These are phyloP conservation scores for Pythium guiyangense DNA, from an alignment of 352 stramenopile genomes.

Conservation along the genomic window DNA sequence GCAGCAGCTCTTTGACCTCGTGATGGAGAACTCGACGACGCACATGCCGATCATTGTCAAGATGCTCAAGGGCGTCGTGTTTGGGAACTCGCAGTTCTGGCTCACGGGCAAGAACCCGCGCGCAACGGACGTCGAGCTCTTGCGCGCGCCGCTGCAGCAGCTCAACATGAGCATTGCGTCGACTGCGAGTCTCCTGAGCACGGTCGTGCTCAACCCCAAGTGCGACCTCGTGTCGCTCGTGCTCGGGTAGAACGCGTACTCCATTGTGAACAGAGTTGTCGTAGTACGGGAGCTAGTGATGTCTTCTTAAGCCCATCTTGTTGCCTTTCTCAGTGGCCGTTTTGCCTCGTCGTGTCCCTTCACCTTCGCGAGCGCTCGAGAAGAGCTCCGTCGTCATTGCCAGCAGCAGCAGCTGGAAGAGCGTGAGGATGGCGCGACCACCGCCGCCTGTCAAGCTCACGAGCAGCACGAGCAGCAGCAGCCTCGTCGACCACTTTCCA, in stretches of 20 bases:
- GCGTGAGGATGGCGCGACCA: neutral
- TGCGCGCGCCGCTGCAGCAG: slow-evolving; percentile 16
- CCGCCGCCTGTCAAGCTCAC: slow-evolving; percentile 9
- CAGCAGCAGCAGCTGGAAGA: neutral
- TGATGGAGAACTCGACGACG: slow-evolving; percentile 25
- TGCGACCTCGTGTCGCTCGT: slow-evolving; percentile 18
- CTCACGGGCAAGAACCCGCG: slow-evolving; percentile 21
- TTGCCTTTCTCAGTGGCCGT: neutral
- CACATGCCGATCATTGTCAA: slow-evolving; percentile 18
- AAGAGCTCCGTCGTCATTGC: neutral
- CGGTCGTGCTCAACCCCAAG: slow-evolving; percentile 18
- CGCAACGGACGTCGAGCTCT: slow-evolving; percentile 14
- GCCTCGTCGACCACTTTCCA: slow-evolving; percentile 11
- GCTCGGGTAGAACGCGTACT: slow-evolving; percentile 3
- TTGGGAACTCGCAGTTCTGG: slow-evolving; percentile 4
- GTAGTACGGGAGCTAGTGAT: too few species aligned
- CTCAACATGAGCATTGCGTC: slow-evolving; percentile 32
- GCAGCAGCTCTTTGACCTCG: slow-evolving; percentile 44
- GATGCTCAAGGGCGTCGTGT: slow-evolving; percentile 39
- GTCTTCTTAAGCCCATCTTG: too few species aligned
- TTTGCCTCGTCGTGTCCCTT: too few species aligned
- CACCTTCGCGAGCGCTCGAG: too few species aligned
- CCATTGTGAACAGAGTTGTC: too few species aligned
- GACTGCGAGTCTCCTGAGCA: slow-evolving; percentile 11
- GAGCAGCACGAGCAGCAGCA: slow-evolving; percentile 13